phyloP scores from a whole-genome alignment of 2,329 filamentous ascomycete genomes.

The Monosporascus sp. region DNA sequence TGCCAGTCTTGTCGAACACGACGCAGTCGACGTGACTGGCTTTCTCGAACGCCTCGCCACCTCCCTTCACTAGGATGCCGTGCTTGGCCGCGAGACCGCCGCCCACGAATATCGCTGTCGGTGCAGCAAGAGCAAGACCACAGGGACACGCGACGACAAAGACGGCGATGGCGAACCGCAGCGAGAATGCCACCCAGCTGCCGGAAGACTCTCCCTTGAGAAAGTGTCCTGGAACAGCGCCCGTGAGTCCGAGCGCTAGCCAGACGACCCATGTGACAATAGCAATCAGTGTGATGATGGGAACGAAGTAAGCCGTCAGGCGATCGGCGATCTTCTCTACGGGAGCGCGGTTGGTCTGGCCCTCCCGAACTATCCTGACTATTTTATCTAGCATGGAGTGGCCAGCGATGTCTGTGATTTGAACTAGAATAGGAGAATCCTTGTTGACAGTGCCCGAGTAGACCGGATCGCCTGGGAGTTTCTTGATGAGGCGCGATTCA shows the following conservation, averaged over 20 bases:
- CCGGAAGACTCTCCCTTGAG: slow-evolving; percentile 45
- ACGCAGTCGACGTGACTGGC: slow-evolving; percentile 72
- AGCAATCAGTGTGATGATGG: slow-evolving; percentile 63
- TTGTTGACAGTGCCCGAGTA: slow-evolving; percentile 74
- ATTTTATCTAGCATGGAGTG: slow-evolving; percentile 77
- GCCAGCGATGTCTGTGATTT: slow-evolving; percentile 60
- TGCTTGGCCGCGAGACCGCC: slow-evolving; percentile 73
- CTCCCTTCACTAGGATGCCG: slow-evolving; percentile 78
- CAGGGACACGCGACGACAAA: slow-evolving; percentile 86
- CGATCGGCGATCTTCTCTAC: slow-evolving; percentile 70
- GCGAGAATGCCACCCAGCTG: slow-evolving; percentile 67
- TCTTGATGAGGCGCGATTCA: slow-evolving; percentile 64
- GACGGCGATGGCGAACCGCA: slow-evolving; percentile 79
- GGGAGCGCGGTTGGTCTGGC: slow-evolving; percentile 69
- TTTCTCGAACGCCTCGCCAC: slow-evolving; percentile 81
- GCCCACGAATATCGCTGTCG: slow-evolving; percentile 80
- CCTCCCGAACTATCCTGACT: slow-evolving; percentile 70
- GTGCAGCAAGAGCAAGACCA: slow-evolving; percentile 77
- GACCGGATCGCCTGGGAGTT: slow-evolving; percentile 57
- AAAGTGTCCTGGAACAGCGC: slow-evolving; percentile 51
- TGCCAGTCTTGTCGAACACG: slow-evolving; percentile 87
- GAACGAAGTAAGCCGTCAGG: slow-evolving; percentile 73
- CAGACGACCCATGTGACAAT: slow-evolving; percentile 68
- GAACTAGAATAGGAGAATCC: slow-evolving; percentile 54
- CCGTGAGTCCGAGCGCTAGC: slow-evolving; percentile 58